phyloP scores from a whole-genome alignment of 768 basidiomycete species.

The Kwoniella dejecticola region DNA sequence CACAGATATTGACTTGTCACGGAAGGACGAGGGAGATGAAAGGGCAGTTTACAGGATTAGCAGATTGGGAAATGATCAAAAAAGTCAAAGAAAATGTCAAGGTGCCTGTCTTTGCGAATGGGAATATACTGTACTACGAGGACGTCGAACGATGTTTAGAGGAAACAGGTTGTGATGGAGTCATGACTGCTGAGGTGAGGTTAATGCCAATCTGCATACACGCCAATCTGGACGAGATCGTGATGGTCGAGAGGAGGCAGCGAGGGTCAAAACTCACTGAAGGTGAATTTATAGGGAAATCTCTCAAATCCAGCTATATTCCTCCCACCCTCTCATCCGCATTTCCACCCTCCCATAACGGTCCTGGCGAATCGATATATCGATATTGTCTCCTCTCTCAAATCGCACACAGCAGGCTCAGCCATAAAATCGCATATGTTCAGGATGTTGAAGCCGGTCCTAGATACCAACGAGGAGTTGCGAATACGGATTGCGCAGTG shows the following conservation, averaged over 20 bases:
- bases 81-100: constrained; percentile 84
- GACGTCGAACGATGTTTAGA: constrained; percentile 78
- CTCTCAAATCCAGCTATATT: constrained; percentile 88
- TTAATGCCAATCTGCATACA: too few species aligned
- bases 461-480: constrained; percentile 68
- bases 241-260: too few species aligned
- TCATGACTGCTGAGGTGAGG: constrained; percentile 79
- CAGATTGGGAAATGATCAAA: constrained; percentile 84
- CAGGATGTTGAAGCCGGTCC: constrained; percentile 80
- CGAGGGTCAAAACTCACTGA: too few species aligned
- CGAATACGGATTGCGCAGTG: constrained; percentile 64
- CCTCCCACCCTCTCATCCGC: constrained; percentile 45
- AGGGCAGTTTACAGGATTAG: constrained; percentile 79
- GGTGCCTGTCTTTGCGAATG: constrained; percentile 95
- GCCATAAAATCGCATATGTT: constrained; percentile 92
- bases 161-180: constrained; percentile 82
- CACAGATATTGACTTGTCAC: constrained; percentile 91
- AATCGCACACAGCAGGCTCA: constrained; percentile 70
- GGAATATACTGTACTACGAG: constrained; percentile 84
- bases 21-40: constrained; percentile 89
- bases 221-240: too few species aligned
- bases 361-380: constrained; percentile 84
- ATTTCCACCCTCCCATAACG: constrained; percentile 53
- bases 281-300: constrained; percentile 73
- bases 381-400: constrained; percentile 69